Conservation (phyloP, 78 protist species). For the Acrasis kona region DNA sequence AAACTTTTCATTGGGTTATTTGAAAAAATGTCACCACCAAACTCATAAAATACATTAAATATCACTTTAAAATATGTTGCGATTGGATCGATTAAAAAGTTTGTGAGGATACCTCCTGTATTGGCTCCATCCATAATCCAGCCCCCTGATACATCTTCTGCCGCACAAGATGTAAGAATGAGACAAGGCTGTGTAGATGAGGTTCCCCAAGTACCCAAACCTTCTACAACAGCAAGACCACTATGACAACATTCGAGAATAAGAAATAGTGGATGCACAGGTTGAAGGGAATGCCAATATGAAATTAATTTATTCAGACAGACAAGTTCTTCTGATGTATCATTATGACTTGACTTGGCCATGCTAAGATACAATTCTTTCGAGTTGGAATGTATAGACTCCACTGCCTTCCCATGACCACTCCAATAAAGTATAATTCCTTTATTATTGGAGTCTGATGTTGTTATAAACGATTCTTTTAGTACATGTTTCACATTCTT, state of each 20-base stretch:
- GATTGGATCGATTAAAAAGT: neutral
- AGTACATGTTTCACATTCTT: neutral
- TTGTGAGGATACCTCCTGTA: neutral
- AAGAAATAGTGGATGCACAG: neutral
- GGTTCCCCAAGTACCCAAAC: neutral
- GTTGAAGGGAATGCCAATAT: neutral
- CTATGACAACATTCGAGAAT: neutral
- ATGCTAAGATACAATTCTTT: neutral
- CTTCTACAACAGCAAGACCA: too few relatives aligned
- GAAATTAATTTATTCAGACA: neutral
- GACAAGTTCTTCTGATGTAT: neutral
- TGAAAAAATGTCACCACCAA: neutral
- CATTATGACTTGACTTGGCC: neutral
- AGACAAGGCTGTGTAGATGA: neutral
- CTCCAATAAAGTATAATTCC: neutral
- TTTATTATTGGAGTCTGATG: neutral
- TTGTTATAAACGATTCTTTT: too few relatives aligned
- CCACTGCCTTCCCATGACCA: neutral
- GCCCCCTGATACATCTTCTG: neutral
- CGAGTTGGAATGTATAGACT: too few relatives aligned
- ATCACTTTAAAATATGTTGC: neutral
- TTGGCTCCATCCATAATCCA: neutral
- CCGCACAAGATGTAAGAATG: neutral
- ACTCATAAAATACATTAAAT: neutral
- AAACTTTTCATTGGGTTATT: too few relatives aligned